Evolutionary conservation across 2,329 filamentous ascomycete species (phyloP), one percentile per base, ranked within the genome.

Genomic region (Celoporthe dispersa): DNA sequence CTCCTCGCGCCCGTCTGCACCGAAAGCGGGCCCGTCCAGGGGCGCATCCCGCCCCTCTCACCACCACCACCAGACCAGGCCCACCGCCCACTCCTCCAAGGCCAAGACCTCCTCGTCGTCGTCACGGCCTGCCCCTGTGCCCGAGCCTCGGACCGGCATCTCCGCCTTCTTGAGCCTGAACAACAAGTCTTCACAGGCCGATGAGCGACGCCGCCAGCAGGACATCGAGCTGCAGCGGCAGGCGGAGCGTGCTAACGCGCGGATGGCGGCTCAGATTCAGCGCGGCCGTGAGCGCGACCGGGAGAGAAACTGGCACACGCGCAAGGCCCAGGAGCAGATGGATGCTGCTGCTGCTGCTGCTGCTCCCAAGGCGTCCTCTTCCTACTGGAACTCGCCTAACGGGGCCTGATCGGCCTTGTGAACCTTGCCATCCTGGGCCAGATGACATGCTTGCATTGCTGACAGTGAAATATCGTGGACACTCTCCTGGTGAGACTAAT

Each of bases 281-380:
- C 66, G 66, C n/a, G 60, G 60, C 31, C 57, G 57, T n/a, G 66
- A 68, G 31, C 39, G 66, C 4, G 66, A 68, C 8, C 31, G 66
- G 25, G 66, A 68, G 44, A 31, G 66, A 6, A 19, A 61, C 3
- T 68, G 66, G 66, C 59, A 68, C 35, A 53, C 66, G 16, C n/a
- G 66, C 6, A 68, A 68, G 57, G 41, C 41, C 9, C 39, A 61
- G n/a, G 44, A 68, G 41, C 28, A 44, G 6, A 31, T 63, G 31
- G 66, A 35, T 22, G 16, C 16, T 44, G 37, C 14, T 19, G 37
- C 11, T 64, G 37, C 41, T 44, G 41, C 44, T 11, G 16, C 25
- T 19, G 22, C 14, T 7, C 22, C 9, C 14, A 25, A 28, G 37
- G 4, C 25, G 16, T 31, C n/a, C 2, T 19, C 61, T 6, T 41